A percentile compares a stretch with the other conserved stretches of the same genome.
These are phyloP conservation scores for Nannizzia gypsea DNA, from an alignment of 2,329 filamentous ascomycete species.

Conservation along the genomic window DNA sequence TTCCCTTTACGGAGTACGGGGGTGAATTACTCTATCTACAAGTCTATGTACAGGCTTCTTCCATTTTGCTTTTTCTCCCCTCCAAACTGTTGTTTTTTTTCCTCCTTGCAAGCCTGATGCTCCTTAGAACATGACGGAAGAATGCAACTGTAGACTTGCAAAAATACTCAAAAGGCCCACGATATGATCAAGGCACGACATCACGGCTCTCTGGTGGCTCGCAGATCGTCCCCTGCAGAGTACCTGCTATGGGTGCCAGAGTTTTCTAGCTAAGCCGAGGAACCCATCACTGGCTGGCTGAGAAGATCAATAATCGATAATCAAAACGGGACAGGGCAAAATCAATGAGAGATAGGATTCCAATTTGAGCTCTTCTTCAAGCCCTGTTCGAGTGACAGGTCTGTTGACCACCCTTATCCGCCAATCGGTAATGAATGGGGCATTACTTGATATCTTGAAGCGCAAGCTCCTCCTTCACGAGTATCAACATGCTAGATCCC, in stretches of 20 bases:
- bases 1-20: neutral
- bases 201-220: neutral
- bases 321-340: neutral
- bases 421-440: neutral
- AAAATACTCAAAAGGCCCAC: neutral
- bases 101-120: neutral
- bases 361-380: neutral
- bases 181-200: slow-evolving; percentile 3
- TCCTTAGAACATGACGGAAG: neutral
- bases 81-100: no score
- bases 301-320: neutral
- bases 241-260: neutral
- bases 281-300: slow-evolving; percentile 1
- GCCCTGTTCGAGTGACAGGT: neutral
- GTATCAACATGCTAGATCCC: neutral
- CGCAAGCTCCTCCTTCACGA: neutral
- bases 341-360: neutral
- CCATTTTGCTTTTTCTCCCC: neutral
- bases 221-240: slow-evolving; percentile 3
- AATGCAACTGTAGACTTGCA: neutral
- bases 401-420: neutral
- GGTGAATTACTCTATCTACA: neutral
- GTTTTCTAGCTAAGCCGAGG: slow-evolving; percentile 2
- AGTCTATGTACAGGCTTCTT: neutral
- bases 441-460: neutral